Base-by-base conservation (phyloP, 2,329 filamentous ascomycete species). In the Aspergillus proliferans region DNA sequence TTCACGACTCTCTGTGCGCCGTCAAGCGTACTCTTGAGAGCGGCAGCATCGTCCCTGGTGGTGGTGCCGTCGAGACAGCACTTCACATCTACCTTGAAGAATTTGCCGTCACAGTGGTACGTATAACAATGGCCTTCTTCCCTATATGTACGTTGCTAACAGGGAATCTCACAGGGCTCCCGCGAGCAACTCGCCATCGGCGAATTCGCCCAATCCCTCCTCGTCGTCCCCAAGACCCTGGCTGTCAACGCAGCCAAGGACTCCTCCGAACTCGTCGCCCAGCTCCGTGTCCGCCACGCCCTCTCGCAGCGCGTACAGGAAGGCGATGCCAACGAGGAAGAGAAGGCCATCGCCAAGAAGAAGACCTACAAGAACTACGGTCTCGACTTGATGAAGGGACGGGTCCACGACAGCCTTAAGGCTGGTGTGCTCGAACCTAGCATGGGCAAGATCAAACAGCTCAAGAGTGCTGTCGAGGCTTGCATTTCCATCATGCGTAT, bases 321-420 rank as follows among this genome's bases (percentile, higher is more conserved):
- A 57, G 86, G 86, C n/a, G 87, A 91, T 59, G 65, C 68, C 57
- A 72, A 71, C 56, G 88, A 92, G 70, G 86, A 95, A 63, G 89
- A 93, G 71, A 95, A 94, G 79, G 84, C 84, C 47, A 79, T 93
- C 50, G 89, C 90, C 44, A 89, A 88, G 72, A 93, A 92, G 76
- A 96, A 95, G 83, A 88, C 87, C 62, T 98, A 97, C 79, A 93
- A 92, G 76, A 98, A 98, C 79, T 98, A 98, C 71, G 93, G 93
- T 45, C 78, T 98, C 50, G 94, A 98, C 71, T 77, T 98, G 62
- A 78, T 78, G 49, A 90, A 87, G 69, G 93, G 93, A 59, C 92
- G 89, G 69, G 88, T 97, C 50, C 85, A 91, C 48, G 93, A 98
- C 71, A 85, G 89, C 75, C 77, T 98, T 64, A 97, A 97, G 81